Evolutionary conservation across 1,284 basidiomycete species (phyloP).

Genomic region (Meira miltonrushii): DNA sequence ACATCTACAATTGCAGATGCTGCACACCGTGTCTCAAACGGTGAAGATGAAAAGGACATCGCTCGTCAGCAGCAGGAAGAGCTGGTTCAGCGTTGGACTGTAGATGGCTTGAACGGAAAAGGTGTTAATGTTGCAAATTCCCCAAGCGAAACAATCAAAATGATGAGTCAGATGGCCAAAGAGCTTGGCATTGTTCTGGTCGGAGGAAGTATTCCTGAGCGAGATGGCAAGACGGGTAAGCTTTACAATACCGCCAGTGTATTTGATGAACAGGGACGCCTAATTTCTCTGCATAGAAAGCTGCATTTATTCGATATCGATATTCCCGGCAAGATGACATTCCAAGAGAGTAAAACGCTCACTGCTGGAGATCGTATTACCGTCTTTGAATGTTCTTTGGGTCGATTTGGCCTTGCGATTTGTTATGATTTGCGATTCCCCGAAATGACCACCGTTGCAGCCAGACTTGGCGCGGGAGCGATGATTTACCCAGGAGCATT

Average conservation of each 20-base stretch:
- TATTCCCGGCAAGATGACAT: slow-evolving; percentile 90
- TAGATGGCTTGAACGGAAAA: slow-evolving; percentile 22
- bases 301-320: slow-evolving; percentile 98
- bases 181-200: slow-evolving; percentile 80
- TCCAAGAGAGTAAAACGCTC: slow-evolving; percentile 95
- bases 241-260: slow-evolving; percentile 57
- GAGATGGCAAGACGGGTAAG: slow-evolving; percentile 35
- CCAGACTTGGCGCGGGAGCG: slow-evolving; percentile 77
- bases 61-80: slow-evolving; percentile 23
- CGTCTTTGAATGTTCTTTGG: slow-evolving; percentile 88
- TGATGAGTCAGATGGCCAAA: slow-evolving; percentile 76
- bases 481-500: slow-evolving; percentile 68
- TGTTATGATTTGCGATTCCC: slow-evolving; percentile 80
- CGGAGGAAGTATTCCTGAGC: slow-evolving; percentile 62
- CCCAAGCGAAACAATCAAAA: slow-evolving; percentile 70
- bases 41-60: background rate
- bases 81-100: slow-evolving; percentile 20
- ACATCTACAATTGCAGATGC: background rate
- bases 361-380: slow-evolving; percentile 72
- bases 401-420: slow-evolving; percentile 81
- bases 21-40: background rate
- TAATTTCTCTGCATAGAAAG: slow-evolving; percentile 85
- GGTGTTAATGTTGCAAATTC: slow-evolving; percentile 59
- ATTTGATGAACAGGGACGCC: slow-evolving; percentile 75
- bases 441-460: slow-evolving; percentile 85